Evolutionary conservation across 768 basidiomycete species (phyloP).

Genomic region (Boletus rubroflammeus): DNA sequence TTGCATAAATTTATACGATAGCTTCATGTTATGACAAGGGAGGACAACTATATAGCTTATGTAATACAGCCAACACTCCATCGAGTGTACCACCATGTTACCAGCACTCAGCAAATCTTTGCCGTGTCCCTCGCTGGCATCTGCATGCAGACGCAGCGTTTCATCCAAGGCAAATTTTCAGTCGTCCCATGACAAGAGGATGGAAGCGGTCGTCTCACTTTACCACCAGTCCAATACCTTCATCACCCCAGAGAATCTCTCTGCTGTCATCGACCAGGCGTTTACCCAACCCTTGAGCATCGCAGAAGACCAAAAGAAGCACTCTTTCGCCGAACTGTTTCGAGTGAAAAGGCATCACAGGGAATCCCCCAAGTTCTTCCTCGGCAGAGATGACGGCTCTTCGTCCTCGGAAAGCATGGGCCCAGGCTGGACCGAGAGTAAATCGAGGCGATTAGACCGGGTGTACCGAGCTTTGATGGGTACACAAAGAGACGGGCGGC

Average conservation of each 20-base stretch:
- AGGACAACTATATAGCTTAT: slow-evolving; percentile 6
- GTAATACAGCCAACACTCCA: slow-evolving; percentile 12
- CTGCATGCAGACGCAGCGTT: slow-evolving; percentile 10
- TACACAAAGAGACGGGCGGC: slow-evolving; percentile 27
- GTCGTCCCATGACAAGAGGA: slow-evolving; percentile 32
- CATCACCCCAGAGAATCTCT: slow-evolving; percentile 68
- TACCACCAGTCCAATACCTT: slow-evolving; percentile 75
- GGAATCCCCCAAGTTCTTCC: slow-evolving; percentile 24
- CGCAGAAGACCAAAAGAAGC: slow-evolving; percentile 17
- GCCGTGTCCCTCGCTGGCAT: slow-evolving; percentile 6
- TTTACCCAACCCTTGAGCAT: slow-evolving; percentile 38
- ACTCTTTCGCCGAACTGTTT: slow-evolving; percentile 13
- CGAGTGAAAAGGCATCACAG: slow-evolving; percentile 10
- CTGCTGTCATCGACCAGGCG: slow-evolving; percentile 58
- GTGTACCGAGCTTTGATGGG: slow-evolving; percentile 29
- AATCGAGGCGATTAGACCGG: slow-evolving; percentile 23
- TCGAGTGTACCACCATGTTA: slow-evolving; percentile 13
- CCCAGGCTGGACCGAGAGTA: slow-evolving; percentile 30
- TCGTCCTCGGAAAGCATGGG: slow-evolving; percentile 25
- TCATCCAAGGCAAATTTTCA: slow-evolving; percentile 22
- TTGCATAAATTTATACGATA: background rate
- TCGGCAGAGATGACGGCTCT: slow-evolving; percentile 24
- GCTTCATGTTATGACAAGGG: too few species aligned
- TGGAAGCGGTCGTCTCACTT: slow-evolving; percentile 71
- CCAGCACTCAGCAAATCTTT: slow-evolving; percentile 1